Evolutionary conservation across 129 eudicot species (phyloP).

Genomic region (Tagetes erecta): DNA sequence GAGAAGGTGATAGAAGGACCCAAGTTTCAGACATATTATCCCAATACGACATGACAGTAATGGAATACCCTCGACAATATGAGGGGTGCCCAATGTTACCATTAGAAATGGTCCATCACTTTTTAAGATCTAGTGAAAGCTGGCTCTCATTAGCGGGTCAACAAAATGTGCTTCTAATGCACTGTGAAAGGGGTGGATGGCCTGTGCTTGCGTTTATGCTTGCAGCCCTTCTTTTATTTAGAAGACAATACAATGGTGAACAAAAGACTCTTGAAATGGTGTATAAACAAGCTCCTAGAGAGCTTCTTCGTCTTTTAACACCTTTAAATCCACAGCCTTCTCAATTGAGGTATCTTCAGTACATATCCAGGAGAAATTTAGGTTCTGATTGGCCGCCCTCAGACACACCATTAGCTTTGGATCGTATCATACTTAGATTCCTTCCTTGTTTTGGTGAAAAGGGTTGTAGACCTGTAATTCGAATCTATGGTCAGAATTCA

Average conservation of each 20-base stretch:
- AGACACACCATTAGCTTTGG: conserved; percentile 76
- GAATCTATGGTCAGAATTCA: conserved; percentile 89
- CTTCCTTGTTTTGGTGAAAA: conserved; percentile 65
- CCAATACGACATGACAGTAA: conserved; percentile 60
- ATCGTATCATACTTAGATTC: conserved; percentile 64
- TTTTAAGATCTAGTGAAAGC: conserved; percentile 60
- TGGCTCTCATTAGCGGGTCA: conserved; percentile 66
- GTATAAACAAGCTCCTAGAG: conserved; percentile 68
- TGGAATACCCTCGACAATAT: conserved; percentile 68
- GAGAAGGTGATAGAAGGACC: conserved; percentile 50
- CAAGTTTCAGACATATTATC: conserved; percentile 53
- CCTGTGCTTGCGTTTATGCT: conserved; percentile 72
- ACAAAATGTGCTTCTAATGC: conserved; percentile 65
- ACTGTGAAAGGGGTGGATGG: conserved; percentile 73
- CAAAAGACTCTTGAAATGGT: conserved; percentile 73
- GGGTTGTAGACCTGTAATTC: conserved; percentile 87
- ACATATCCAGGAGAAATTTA: conserved; percentile 75
- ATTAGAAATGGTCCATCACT: conserved; percentile 62
- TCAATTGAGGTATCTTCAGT: conserved; percentile 91
- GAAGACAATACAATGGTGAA: conserved; percentile 59
- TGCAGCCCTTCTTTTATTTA: conserved; percentile 56
- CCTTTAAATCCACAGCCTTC: conserved; percentile 93
- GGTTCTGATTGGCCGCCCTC: conserved; percentile 92
- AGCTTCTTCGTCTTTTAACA: conserved; percentile 76
- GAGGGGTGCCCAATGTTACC: conserved; percentile 65